These are phyloP conservation scores for Mucor plumbeus DNA, from an alignment of 371 early-diverging fungal species.

Conservation along the genomic window DNA sequence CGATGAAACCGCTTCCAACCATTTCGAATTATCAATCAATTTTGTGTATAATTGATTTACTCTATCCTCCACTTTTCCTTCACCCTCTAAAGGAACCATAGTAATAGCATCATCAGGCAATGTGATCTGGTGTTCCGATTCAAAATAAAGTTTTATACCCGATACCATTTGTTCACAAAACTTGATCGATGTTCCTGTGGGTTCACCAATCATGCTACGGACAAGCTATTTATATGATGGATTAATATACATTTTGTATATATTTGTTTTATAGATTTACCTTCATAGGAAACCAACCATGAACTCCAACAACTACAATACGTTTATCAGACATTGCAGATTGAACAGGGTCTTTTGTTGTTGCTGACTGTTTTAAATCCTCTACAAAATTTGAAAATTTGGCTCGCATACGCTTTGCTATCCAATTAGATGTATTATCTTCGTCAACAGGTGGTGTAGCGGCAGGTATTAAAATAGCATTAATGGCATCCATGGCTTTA, in stretches of 20 bases:
- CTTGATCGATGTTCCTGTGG: slow-evolving; percentile 87
- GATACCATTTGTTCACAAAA: slow-evolving; percentile 88
- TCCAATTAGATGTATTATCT: slow-evolving; percentile 21
- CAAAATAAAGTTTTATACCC: slow-evolving; percentile 66
- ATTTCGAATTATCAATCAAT: slow-evolving; percentile 58
- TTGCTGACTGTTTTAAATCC: slow-evolving; percentile 29
- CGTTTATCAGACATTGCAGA: slow-evolving; percentile 35
- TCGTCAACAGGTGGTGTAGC: slow-evolving; percentile 16
- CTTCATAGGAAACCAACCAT: slow-evolving; percentile 92
- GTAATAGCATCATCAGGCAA: slow-evolving; percentile 69
- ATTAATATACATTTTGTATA: not conserved
- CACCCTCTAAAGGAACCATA: slow-evolving; percentile 85
- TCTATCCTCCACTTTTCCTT: slow-evolving; percentile 88
- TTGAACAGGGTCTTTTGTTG: slow-evolving; percentile 16
- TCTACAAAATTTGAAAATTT: slow-evolving; percentile 39
- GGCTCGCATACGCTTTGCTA: slow-evolving; percentile 26
- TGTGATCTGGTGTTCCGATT: slow-evolving; percentile 61
- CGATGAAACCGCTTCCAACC: slow-evolving; percentile 59
- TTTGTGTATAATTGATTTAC: slow-evolving; percentile 77
- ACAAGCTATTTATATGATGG: slow-evolving; percentile 48
- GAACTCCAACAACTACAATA: slow-evolving; percentile 79
- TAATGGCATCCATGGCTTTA: slow-evolving; percentile 23
- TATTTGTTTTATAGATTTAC: slow-evolving; percentile 21
- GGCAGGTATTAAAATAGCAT: slow-evolving; percentile 16
- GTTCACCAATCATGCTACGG: slow-evolving; percentile 87